Evolutionary conservation across 352 stramenopile species (phyloP).

Genomic region (Pythium phragmiticola): DNA sequence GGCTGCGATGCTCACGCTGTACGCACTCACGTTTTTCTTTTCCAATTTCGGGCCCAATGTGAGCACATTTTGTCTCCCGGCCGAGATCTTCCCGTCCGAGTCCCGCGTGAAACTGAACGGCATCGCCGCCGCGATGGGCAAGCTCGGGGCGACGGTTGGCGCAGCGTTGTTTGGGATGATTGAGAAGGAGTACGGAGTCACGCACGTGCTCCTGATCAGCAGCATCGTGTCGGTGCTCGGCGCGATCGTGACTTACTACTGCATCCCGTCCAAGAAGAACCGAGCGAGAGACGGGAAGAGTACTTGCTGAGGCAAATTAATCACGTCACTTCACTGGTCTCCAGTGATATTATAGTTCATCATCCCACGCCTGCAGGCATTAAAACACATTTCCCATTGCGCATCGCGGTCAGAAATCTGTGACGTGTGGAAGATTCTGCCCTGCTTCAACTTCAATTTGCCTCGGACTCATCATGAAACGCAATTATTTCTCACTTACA

Average conservation of each 20-base stretch:
- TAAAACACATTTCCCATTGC: too few species aligned
- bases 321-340: neutral
- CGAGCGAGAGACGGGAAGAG: conserved; percentile 5
- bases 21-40: conserved; percentile 86
- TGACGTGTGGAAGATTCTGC: neutral
- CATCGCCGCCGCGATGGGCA: conserved; percentile 74
- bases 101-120: conserved; percentile 81
- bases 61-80: conserved; percentile 81
- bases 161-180: conserved; percentile 65
- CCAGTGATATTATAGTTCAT: neutral
- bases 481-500: neutral
- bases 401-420: neutral
- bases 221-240: conserved; percentile 57
- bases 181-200: conserved; percentile 56
- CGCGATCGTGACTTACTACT: conserved; percentile 59
- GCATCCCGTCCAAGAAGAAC: conserved; percentile 56
- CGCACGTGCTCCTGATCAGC: conserved; percentile 55
- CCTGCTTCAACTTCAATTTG: neutral
- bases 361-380: too few species aligned
- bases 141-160: conserved; percentile 59
- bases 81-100: conserved; percentile 72
- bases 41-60: conserved; percentile 89
- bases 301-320: too few species aligned
- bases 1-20: conserved; percentile 56
- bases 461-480: neutral